Percentiles rank a stretch among this genome's conserved stretches.
Evolutionary conservation across 306 rosid genomes (phyloP).

Genomic region (Clitoria ternatea): DNA sequence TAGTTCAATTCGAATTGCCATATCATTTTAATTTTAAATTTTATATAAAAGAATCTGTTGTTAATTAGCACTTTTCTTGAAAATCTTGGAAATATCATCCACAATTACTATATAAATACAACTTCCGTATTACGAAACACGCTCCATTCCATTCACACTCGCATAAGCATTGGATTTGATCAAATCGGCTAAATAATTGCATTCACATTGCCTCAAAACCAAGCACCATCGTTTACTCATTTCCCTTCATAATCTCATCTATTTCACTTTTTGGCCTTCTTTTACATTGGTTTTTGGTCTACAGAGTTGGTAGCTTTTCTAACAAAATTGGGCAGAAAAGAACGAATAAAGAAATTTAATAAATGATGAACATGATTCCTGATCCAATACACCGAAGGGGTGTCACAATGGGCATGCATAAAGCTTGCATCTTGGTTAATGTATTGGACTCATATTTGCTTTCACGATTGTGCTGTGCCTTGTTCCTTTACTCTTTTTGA

Average conservation of each 20-base stretch:
- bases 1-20: neutral
- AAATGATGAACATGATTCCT: neutral
- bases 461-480: slow-evolving; percentile 1
- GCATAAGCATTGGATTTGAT: too few relatives aligned
- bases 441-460: slow-evolving; percentile 19
- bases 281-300: neutral
- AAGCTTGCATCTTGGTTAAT: neutral
- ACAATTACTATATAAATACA: neutral
- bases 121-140: neutral
- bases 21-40: neutral
- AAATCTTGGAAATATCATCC: neutral
- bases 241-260: neutral
- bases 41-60: neutral
- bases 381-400: neutral
- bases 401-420: neutral
- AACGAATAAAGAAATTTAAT: neutral
- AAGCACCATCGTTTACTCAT: neutral
- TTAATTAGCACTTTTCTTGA: neutral
- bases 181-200: neutral
- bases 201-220: neutral
- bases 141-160: too few relatives aligned
- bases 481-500: slow-evolving; percentile 4
- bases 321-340: slow-evolving; percentile 5
- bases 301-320: neutral
- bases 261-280: neutral